Conservation (phyloP, 2,329 filamentous ascomycete genomes). For the Aspergillus sp. region DNA sequence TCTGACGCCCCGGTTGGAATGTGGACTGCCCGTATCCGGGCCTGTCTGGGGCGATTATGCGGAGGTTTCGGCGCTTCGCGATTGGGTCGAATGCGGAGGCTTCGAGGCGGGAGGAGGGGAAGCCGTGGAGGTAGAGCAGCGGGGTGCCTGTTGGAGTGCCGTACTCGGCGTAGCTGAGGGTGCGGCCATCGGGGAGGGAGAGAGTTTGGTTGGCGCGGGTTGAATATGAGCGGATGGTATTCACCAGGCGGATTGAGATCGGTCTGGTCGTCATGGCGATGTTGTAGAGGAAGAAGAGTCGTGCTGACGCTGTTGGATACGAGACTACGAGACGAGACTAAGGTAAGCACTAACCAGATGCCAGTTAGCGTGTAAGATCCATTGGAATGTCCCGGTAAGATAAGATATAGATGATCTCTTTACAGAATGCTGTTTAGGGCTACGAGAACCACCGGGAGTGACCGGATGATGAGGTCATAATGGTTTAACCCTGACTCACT, state of each 20-base stretch:
- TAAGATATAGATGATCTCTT: no score
- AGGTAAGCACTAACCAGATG: no score
- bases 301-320: no score
- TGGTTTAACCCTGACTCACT: neutral
- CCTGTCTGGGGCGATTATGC: conserved; percentile 45
- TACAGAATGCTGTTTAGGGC: no score
- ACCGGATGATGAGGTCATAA: neutral
- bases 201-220: conserved; percentile 16
- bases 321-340: no score
- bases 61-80: conserved; percentile 34
- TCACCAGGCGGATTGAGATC: fast-evolving
- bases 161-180: conserved; percentile 46
- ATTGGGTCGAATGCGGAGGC: conserved; percentile 33
- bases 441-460: no score
- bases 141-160: conserved; percentile 33
- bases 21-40: conserved; percentile 47
- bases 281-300: no score
- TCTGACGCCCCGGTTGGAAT: conserved; percentile 35
- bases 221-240: neutral
- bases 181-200: conserved; percentile 37
- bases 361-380: no score
- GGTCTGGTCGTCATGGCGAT: no score
- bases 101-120: conserved; percentile 46
- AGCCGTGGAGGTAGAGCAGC: conserved; percentile 47
- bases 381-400: no score